Evolutionary conservation across 164 flowering plant species (phyloP).

Genomic region (Aristolochia californica): DNA sequence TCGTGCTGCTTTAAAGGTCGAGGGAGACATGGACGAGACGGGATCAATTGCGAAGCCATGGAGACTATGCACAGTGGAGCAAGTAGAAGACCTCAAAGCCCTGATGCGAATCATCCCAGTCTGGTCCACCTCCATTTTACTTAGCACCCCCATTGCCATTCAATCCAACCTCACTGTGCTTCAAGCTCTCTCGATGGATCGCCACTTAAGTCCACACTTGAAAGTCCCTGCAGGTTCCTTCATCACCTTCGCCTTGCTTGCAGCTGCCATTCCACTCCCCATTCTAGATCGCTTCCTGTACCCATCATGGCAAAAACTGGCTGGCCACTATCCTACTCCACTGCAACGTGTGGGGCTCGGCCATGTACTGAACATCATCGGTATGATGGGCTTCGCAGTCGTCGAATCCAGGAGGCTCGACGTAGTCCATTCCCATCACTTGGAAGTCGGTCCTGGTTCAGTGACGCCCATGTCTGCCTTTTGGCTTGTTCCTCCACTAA

Average conservation of each 20-base stretch:
- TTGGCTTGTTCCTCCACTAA: constrained; percentile 32
- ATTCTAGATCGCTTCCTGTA: constrained; percentile 21
- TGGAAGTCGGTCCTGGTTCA: background rate
- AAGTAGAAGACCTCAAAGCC: constrained; percentile 53
- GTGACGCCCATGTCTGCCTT: constrained; percentile 19
- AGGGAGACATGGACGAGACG: constrained; percentile 19
- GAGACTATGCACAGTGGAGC: constrained; percentile 38
- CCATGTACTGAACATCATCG: constrained; percentile 8
- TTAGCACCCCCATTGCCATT: constrained; percentile 29
- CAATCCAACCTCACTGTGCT: constrained; percentile 28
- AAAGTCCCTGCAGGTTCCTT: constrained; percentile 47
- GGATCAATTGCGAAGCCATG: constrained; percentile 28
- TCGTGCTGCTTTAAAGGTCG: constrained; percentile 28
- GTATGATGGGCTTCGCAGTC: constrained; percentile 10
- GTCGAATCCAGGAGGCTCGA: constrained; percentile 15
- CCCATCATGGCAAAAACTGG: constrained; percentile 6
- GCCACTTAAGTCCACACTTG: constrained; percentile 37
- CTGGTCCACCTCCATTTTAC: constrained; percentile 32
- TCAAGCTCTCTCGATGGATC: constrained; percentile 53
- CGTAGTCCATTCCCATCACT: background rate
- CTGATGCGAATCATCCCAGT: constrained; percentile 35
- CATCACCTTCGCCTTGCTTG: constrained; percentile 23
- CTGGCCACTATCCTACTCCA: constrained; percentile 2
- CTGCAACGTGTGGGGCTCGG: constrained; percentile 17
- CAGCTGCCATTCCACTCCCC: constrained; percentile 27